A percentile compares a stretch with the other conserved stretches of the same genome.
phyloP scores from a whole-genome alignment of 2,329 filamentous ascomycete species.

The Purpureocillium takamizusanense region DNA sequence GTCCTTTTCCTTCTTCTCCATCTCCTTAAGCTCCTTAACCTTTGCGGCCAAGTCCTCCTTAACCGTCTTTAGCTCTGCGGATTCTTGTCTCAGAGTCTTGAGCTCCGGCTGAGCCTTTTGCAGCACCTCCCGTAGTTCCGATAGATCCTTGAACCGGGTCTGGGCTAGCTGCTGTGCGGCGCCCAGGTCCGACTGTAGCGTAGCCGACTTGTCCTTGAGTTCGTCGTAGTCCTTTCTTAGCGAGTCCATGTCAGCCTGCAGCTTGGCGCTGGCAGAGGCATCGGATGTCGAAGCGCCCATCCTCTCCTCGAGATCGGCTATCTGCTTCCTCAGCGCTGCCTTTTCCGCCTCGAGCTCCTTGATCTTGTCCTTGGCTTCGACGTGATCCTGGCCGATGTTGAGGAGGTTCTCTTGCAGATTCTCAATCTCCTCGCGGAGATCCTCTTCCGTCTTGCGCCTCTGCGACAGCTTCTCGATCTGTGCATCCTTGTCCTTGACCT shows the following conservation, averaged over 20 bases:
- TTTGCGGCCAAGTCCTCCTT: conserved; percentile 63
- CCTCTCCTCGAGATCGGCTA: conserved; percentile 63
- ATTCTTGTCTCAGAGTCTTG: conserved; percentile 67
- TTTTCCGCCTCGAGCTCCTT: conserved; percentile 66
- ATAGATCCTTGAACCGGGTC: conserved; percentile 78
- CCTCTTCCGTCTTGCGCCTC: conserved; percentile 67
- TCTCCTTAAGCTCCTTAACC: conserved; percentile 54
- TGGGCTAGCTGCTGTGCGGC: conserved; percentile 82
- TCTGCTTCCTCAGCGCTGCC: conserved; percentile 48
- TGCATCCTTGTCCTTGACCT: conserved; percentile 56
- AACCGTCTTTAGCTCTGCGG: conserved; percentile 60
- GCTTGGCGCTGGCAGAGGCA: conserved; percentile 38
- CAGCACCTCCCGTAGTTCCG: conserved; percentile 68
- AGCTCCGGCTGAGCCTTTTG: conserved; percentile 84
- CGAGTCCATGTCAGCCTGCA: conserved; percentile 52
- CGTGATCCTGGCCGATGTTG: conserved; percentile 72
- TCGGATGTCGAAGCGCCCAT: conserved; percentile 33
- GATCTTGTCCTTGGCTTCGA: conserved; percentile 69
- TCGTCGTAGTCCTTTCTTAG: conserved; percentile 52
- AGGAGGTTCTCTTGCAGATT: conserved; percentile 71
- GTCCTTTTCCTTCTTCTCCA: conserved; percentile 78
- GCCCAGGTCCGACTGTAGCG: conserved; percentile 72
- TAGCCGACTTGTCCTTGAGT: conserved; percentile 59
- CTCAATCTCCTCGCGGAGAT: conserved; percentile 78
- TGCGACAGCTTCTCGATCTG: conserved; percentile 64